Base-by-base conservation (phyloP, 78 protist genomes). In the Isochrysis galbana region DNA sequence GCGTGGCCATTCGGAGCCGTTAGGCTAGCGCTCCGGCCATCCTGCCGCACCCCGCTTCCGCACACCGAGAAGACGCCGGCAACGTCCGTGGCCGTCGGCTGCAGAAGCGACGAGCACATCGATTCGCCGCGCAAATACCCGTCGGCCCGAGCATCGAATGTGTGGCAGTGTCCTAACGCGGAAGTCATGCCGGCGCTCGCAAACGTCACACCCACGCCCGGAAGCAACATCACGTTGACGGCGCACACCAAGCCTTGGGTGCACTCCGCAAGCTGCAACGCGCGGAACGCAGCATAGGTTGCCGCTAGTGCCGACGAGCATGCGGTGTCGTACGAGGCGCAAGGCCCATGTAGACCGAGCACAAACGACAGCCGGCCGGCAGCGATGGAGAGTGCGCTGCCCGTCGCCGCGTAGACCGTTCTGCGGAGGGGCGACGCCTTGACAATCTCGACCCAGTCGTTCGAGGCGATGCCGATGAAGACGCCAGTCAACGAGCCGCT, bases 101-200 rank as follows among this genome's bases (percentile, higher is more conserved):
- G 41, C 44, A 72, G 41, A 44, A 17, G 44, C 2, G 82, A 4
- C 44, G 82, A 23, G 82, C 82, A 3, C 82, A 29, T 4, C 42
- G 44, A 23, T 78, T 89, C 91, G 39, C 38, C 74, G 39, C 91
- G 86, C 67, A 41, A 39, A 83, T 69, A 61, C 2, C 91, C 91
- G 61, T 69, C 48, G 26, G 84, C 91, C 34, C 46, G 10, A 0
- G 67, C 67, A 14, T 70, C 91, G n/a, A 96, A 97, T 5, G 96
- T 54, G 55, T 91, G 93, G 77, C 97, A 97, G 26, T 83, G 90
- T 1, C 96, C 72, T 19, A 0, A 38, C 14, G 21, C 44, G 23
- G 45, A n/a, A 22, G 46, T 41, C 55, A 3, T 29, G 36, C 32
- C 44, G 41, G 67, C 83, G 69, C 23, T 74, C 32, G 44, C 32